Evolutionary conservation across 2,329 filamentous ascomycete genomes (phyloP).

Genomic region (Pseudocercospora crystallina): DNA sequence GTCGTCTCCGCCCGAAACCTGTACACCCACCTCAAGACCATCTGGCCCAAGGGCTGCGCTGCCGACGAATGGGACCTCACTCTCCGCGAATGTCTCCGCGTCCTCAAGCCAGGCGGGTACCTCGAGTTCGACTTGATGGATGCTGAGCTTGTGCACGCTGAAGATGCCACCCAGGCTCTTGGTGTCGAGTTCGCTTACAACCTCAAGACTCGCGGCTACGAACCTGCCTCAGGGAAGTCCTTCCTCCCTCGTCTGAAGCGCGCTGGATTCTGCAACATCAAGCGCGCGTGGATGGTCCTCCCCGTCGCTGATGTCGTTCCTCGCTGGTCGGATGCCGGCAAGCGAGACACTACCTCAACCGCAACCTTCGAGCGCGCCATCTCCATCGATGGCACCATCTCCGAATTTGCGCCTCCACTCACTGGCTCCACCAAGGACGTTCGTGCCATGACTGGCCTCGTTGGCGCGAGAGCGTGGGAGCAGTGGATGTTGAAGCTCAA

Average conservation of each 20-base stretch:
- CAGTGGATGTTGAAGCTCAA: constrained; percentile 89
- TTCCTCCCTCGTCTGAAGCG: constrained; percentile 74
- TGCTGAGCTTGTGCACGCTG: constrained; percentile 83
- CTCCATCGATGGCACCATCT: constrained; percentile 32
- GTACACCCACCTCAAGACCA: constrained; percentile 74
- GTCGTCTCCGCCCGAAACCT: constrained; percentile 86
- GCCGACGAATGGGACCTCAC: constrained; percentile 84
- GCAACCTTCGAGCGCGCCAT: constrained; percentile 37
- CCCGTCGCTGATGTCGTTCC: constrained; percentile 63
- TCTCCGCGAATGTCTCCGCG: constrained; percentile 80
- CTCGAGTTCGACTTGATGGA: constrained; percentile 90
- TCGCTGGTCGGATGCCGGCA: constrained; percentile 36
- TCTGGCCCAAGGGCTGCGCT: constrained; percentile 51
- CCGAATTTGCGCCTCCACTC: constrained; percentile 32
- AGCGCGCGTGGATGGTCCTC: constrained; percentile 83
- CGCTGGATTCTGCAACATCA: constrained; percentile 75
- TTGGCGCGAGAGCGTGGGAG: constrained; percentile 92
- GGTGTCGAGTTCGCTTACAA: constrained; percentile 90
- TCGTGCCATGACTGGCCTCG: constrained; percentile 68
- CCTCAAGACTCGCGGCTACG: constrained; percentile 85
- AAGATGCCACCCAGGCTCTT: constrained; percentile 74
- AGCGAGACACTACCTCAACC: constrained; percentile 12
- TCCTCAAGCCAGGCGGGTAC: constrained; percentile 89
- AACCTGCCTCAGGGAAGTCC: constrained; percentile 76
- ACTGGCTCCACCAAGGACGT: constrained; percentile 38